Conservation (phyloP, 2,329 filamentous ascomycete genomes). For the Diaporthe vexans region DNA sequence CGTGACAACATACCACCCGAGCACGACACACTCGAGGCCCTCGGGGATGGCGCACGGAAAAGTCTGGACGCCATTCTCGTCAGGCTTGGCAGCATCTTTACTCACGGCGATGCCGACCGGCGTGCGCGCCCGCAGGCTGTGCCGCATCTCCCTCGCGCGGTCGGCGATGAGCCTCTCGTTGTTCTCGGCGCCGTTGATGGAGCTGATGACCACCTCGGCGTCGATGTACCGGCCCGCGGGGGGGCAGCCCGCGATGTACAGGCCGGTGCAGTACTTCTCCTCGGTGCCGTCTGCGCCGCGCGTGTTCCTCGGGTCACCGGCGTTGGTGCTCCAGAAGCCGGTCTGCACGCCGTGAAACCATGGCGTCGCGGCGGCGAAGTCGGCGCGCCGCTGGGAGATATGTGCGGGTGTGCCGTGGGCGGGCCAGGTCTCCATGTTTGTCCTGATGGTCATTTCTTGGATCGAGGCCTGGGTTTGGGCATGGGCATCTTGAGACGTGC, state of each 20-base stretch:
- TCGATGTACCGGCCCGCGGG: neutral
- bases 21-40: slow-evolving; percentile 7
- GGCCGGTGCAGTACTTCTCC: slow-evolving; percentile 3
- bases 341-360: slow-evolving; percentile 7
- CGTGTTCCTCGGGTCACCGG: neutral
- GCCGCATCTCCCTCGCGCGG: neutral
- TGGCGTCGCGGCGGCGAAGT: neutral
- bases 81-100: neutral
- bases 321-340: slow-evolving; percentile 12
- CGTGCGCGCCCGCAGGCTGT: neutral
- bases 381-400: neutral
- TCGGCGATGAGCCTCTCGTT: neutral
- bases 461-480: neutral
- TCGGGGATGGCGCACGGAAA: slow-evolving; percentile 20
- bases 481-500: too few relatives aligned
- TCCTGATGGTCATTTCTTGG: neutral
- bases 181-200: slow-evolving; percentile 1
- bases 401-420: neutral
- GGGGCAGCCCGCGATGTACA: slow-evolving; percentile 2
- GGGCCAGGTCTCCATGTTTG: neutral
- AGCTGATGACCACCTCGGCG: slow-evolving; percentile 12
- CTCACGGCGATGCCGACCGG: slow-evolving; percentile 9
- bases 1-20: slow-evolving; percentile 27
- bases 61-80: neutral
- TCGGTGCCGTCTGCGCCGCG: neutral